phyloP scores from a whole-genome alignment of 2,329 filamentous ascomycete genomes.

The Arthrobotrys conoides region DNA sequence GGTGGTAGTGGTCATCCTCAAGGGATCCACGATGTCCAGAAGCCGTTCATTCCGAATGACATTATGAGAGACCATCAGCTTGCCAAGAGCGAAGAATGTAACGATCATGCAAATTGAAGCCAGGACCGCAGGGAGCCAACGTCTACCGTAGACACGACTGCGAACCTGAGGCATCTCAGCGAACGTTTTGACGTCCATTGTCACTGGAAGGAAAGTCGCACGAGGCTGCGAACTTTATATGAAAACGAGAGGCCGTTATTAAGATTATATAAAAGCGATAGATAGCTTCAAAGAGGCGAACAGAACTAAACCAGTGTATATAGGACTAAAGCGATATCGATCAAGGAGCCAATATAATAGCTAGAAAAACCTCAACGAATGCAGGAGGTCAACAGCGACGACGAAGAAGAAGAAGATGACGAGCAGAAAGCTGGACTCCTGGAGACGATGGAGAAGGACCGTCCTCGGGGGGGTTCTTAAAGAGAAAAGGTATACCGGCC shows the following conservation, averaged over 20 bases:
- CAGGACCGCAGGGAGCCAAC: conserved; percentile 33
- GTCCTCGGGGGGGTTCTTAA: conserved; percentile 1
- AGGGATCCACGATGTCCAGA: conserved; percentile 11
- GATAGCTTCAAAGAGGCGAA: not conserved
- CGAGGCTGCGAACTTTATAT: not conserved
- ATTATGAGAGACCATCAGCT: conserved; percentile 21
- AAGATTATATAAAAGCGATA: conserved; percentile 8
- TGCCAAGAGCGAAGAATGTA: conserved; percentile 18
- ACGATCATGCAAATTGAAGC: conserved; percentile 33
- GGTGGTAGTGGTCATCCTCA: conserved; percentile 3
- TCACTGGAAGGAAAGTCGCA: not conserved
- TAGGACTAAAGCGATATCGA: conserved; percentile 5
- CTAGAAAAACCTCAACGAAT: conserved; percentile 27
- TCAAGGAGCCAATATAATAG: conserved; percentile 11
- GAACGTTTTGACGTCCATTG: conserved; percentile 38
- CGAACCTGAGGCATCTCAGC: conserved; percentile 9
- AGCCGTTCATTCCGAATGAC: conserved; percentile 29
- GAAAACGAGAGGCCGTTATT: conserved; percentile 6
- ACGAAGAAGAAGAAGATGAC: conserved; percentile 6
- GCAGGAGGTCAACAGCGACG: conserved; percentile 21
- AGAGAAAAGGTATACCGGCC: not conserved
- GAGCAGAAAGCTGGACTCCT: conserved; percentile 2
- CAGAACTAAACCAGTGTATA: not conserved
- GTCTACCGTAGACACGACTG: conserved; percentile 21
- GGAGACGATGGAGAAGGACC: conserved; percentile 6